These are phyloP conservation scores for Stentor coeruleus DNA, from an alignment of 73 alveolate species.

Conservation along the genomic window DNA sequence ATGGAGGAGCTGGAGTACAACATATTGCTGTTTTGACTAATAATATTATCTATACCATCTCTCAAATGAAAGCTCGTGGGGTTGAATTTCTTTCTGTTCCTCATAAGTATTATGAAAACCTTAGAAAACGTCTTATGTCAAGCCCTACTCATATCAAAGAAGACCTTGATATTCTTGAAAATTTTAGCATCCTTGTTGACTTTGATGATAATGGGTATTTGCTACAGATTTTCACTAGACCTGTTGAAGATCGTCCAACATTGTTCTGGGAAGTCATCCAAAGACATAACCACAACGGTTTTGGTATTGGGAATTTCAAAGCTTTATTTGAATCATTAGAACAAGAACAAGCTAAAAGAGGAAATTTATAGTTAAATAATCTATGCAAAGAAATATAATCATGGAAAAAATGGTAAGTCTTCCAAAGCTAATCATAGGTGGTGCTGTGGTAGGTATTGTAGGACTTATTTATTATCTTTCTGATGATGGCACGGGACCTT, in stretches of 20 bases:
- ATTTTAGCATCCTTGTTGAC: conserved; percentile 49
- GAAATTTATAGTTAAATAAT: conserved; percentile 53
- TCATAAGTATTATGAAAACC: conserved; percentile 74
- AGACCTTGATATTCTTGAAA: conserved; percentile 49
- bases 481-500: background rate
- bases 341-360: conserved; percentile 61
- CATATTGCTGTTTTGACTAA: conserved; percentile 71
- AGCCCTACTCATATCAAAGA: conserved; percentile 47
- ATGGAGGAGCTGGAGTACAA: conserved; percentile 73
- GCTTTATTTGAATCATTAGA: conserved; percentile 62
- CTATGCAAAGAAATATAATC: no score
- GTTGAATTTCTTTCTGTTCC: conserved; percentile 81
- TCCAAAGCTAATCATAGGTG: background rate
- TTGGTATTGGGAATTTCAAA: conserved; percentile 77
- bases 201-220: conserved; percentile 67
- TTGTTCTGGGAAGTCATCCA: conserved; percentile 72
- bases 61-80: conserved; percentile 72
- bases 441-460: background rate
- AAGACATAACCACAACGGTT: conserved; percentile 59
- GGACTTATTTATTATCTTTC: background rate
- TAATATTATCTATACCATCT: conserved; percentile 59
- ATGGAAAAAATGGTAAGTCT: background rate
- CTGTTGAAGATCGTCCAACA: conserved; percentile 79
- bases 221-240: conserved; percentile 66
- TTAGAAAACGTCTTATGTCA: conserved; percentile 45